Base-by-base conservation (phyloP, 306 rosid genomes). In the Sphenostylis stenocarpa region DNA sequence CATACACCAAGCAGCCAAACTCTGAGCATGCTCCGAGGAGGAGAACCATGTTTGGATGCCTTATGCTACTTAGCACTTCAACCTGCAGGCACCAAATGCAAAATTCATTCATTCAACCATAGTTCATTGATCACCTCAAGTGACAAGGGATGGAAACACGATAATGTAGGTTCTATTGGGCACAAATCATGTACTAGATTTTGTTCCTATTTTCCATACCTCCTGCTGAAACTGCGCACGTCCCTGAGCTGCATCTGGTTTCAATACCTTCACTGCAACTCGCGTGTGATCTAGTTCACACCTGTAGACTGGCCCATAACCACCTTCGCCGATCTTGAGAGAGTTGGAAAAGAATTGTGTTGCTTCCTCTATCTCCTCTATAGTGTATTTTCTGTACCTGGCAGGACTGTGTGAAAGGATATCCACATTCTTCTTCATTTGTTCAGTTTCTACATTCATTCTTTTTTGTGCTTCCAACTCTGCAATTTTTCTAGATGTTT, bases 11-110 rank as follows among this genome's bases (percentile, higher is more conserved):
- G 80, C 98, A 94, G 5, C 97, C 97, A 13, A 53, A 84, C 65
- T 94, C 97, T 0, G 97, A 94, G 58, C 98, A 94, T 1, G 97
- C 97, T 84, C 97, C 97, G 2, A 94, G 86, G 23, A 94, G 98
- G 29, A 91, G 93, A 81, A 94, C 96, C 97, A 91, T 91, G 89
- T 94, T 87, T 65, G 98, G 98, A 84, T 94, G 98, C 49, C 96
- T 72, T 70, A 91, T 88, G 91, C 88, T 77, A 81, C 96, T 87
- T 28, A 91, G 66, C 48, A 94, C 93, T 81, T 94, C 93, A 63
- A 93, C 88, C 90, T 90, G 84, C 75, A 84, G 65, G 28, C 70
- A 64, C 28, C 43, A 72, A 66, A 77, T 65, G 23, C 19, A 66
- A 81, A 75, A 68, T 3, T 43, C 12, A 72, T 61, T 10, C 19